Evolutionary conservation across 495 filamentous ascomycete species (phyloP).

Genomic region (Aspergillus egyptiacus): DNA sequence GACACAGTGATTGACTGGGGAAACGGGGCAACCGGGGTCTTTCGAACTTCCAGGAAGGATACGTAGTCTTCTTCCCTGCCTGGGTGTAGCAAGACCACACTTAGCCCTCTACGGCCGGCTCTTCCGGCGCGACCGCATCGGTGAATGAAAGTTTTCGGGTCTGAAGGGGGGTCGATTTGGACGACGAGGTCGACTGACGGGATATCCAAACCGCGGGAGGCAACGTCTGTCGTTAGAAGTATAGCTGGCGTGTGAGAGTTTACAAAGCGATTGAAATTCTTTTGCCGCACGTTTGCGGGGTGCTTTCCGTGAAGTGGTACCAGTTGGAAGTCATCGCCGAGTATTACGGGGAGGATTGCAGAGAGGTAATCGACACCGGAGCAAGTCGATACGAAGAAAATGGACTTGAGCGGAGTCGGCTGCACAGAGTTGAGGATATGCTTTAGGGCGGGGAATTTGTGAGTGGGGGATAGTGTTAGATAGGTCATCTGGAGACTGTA

Average conservation of each 20-base stretch:
- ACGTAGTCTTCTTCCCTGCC: conserved; percentile 86
- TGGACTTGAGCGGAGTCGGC: conserved; percentile 71
- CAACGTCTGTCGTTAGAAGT: conserved; percentile 81
- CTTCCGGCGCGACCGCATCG: conserved; percentile 88
- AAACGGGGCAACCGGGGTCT: conserved; percentile 73
- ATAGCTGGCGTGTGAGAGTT: conserved; percentile 61
- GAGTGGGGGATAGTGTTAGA: conserved; percentile 61
- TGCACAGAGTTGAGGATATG: conserved; percentile 63
- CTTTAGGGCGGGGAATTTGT: conserved; percentile 69
- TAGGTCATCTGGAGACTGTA: conserved; percentile 82
- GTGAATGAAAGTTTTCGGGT: conserved; percentile 93
- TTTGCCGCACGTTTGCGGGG: conserved; percentile 66
- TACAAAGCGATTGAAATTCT: conserved; percentile 75
- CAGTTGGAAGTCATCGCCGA: conserved; percentile 54
- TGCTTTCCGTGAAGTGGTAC: conserved; percentile 89
- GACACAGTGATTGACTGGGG: conserved; percentile 45
- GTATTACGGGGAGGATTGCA: conserved; percentile 62
- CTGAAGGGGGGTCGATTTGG: conserved; percentile 84
- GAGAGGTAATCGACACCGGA: conserved; percentile 92
- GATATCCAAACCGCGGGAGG: conserved; percentile 85
- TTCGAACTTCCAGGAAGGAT: conserved; percentile 77
- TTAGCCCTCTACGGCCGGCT: conserved; percentile 78
- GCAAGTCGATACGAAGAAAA: conserved; percentile 91
- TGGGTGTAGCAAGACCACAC: conserved; percentile 75
- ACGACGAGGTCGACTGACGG: conserved; percentile 91